phyloP scores from a whole-genome alignment of 495 filamentous ascomycete genomes.

The Penicillium waksmanii region DNA sequence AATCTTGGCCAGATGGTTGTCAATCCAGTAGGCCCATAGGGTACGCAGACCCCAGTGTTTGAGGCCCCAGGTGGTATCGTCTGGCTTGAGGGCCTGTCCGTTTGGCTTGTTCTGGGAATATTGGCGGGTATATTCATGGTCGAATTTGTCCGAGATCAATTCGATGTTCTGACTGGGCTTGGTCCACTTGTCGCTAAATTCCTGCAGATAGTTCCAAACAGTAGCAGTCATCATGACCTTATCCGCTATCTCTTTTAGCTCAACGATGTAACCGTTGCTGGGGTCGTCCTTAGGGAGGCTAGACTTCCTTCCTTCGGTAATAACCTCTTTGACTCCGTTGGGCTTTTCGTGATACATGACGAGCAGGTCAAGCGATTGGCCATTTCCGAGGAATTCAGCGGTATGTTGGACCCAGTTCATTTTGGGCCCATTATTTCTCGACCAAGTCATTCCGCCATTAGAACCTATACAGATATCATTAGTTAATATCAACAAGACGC shows the following conservation, averaged over 20 bases:
- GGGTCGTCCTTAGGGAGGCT: neutral
- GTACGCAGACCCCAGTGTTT: slow-evolving; percentile 18
- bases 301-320: slow-evolving; percentile 13
- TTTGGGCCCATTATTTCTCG: slow-evolving; percentile 6
- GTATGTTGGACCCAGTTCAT: slow-evolving; percentile 20
- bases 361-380: slow-evolving; percentile 6
- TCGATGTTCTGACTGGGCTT: slow-evolving; percentile 15
- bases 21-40: slow-evolving; percentile 22
- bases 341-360: slow-evolving; percentile 16
- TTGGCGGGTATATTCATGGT: slow-evolving; percentile 10
- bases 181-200: slow-evolving; percentile 12
- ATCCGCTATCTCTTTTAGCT: slow-evolving; percentile 6
- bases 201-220: slow-evolving; percentile 13
- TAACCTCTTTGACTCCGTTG: slow-evolving; percentile 15
- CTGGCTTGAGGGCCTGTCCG: slow-evolving; percentile 11
- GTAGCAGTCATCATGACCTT: slow-evolving; percentile 20
- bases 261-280: slow-evolving; percentile 1
- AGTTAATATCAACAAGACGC: slow-evolving; percentile 4
- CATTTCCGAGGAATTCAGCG: slow-evolving; percentile 9
- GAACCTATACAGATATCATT: slow-evolving; percentile 5
- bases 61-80: slow-evolving; percentile 3
- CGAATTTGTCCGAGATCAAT: slow-evolving; percentile 14
- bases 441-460: slow-evolving; percentile 8
- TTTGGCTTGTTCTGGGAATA: neutral
- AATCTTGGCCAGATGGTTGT: slow-evolving; percentile 8